Percentiles rank a stretch among this genome's conserved stretches.
These are phyloP conservation scores for Artemisia annua DNA, from an alignment of 129 eudicot genomes.

Conservation along the genomic window DNA sequence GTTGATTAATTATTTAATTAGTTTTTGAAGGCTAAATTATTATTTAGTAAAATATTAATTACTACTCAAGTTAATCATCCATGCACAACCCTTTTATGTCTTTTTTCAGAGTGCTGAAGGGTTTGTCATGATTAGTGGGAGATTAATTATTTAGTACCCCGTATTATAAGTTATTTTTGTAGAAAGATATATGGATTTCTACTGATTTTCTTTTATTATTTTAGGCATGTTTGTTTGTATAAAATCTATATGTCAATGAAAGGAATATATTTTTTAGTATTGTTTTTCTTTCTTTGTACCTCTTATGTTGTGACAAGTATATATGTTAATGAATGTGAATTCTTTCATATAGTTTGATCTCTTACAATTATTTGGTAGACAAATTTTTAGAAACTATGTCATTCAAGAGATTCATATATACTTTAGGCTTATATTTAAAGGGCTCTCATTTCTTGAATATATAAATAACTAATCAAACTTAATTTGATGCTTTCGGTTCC, in stretches of 20 bases:
- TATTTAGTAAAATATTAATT: not conserved
- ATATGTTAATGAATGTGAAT: not conserved
- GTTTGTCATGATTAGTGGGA: slow-evolving; percentile 38
- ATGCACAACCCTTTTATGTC: slow-evolving; percentile 44
- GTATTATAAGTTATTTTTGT: slow-evolving; percentile 30
- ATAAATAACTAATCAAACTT: too few species aligned
- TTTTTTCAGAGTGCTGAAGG: slow-evolving; percentile 45
- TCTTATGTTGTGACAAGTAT: not conserved
- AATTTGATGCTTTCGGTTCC: too few species aligned
- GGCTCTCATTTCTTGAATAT: too few species aligned
- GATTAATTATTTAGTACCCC: slow-evolving; percentile 19
- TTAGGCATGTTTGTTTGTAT: not conserved
- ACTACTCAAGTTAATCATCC: slow-evolving; percentile 12
- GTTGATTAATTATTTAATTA: slow-evolving; percentile 37
- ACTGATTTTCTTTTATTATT: slow-evolving; percentile 14
- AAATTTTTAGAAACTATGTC: too few species aligned
- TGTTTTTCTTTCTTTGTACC: not conserved
- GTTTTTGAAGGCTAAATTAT: not conserved
- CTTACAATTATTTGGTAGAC: too few species aligned
- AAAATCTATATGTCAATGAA: slow-evolving; percentile 27
- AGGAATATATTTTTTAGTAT: slow-evolving; percentile 17
- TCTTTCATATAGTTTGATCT: not conserved
- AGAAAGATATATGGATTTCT: slow-evolving; percentile 25
- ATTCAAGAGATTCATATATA: not conserved
- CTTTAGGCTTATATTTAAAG: not conserved